Conservation (phyloP, 1,139 yeast species). For the Suhomyces yuchorum region DNA sequence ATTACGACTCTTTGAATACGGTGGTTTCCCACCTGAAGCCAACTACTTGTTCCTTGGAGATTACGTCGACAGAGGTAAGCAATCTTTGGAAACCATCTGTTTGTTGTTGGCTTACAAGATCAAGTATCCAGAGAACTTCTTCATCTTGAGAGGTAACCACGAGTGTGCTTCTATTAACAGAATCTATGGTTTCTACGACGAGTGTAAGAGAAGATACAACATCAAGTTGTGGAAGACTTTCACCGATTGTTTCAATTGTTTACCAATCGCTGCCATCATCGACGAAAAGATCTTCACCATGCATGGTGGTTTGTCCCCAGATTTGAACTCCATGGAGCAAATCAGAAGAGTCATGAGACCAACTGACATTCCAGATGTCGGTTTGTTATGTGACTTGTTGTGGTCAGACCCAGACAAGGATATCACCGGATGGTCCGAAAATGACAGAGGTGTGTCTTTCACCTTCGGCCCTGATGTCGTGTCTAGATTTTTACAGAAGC, state of each 20-base stretch:
- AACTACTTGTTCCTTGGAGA: conserved; percentile 94
- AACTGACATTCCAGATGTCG: conserved; percentile 97
- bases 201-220: conserved; percentile 95
- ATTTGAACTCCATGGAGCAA: conserved; percentile 95
- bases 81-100: conserved; percentile 92
- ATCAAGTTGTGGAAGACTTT: conserved; percentile 97
- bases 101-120: conserved; percentile 90
- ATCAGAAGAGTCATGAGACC: conserved; percentile 98
- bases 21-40: conserved; percentile 99
- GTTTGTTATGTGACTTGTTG: conserved; percentile 88
- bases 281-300: conserved; percentile 97
- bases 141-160: conserved; percentile 93
- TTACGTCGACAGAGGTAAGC: conserved; percentile 98
- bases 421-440: conserved; percentile 97
- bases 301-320: conserved; percentile 99
- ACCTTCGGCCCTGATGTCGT: conserved; percentile 98
- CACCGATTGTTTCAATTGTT: conserved; percentile 96
- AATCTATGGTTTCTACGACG: conserved; percentile 96
- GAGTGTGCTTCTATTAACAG: conserved; percentile 97
- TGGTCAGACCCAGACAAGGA: conserved; percentile 99
- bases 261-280: conserved; percentile 96
- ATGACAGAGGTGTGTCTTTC: conserved; percentile 96
- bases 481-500: conserved; percentile 88
- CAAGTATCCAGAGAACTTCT: conserved; percentile 96
- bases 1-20: conserved; percentile 92